Evolutionary conservation across 208 protist species (phyloP), one percentile per base, ranked within the genome.

Genomic region (Herpetomonas tarakana): DNA sequence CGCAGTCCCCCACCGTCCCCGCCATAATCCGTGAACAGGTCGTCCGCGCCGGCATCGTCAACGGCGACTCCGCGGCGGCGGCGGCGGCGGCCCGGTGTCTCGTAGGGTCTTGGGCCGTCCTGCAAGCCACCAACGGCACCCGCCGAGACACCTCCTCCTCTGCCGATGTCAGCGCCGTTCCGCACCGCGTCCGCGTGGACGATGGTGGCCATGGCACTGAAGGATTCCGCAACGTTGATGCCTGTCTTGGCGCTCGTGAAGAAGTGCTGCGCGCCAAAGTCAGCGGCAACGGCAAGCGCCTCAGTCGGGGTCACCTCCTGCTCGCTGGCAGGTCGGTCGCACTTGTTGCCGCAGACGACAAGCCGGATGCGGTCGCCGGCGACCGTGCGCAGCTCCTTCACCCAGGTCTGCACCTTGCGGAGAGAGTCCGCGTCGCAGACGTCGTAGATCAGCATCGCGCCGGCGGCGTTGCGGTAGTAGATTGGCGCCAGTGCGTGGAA

Each of bases 361-460:
- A 99, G 76, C 19, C 71, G 60, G 41, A 98, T 96, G 38, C 87
- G 81, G 47, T 89, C 82, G 3, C 96, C 96, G 14, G 94, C 75
- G 53, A 98, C 90, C 2, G 80, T 86, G 30, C 86, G 82, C 27
- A 98, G 80, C 74, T 98, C 97, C 57, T 94, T 93, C 27, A 98
- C 91, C 97, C 97, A 98, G 38, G 79, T 91, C n/a, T 96, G 93
- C 49, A 97, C 94, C 65, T 87, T 93, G 3, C 81, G 70, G 49
- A 97, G 95, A 7, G 92, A 95, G 62, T 97, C 86, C 19, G 75
- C 78, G 65, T 98, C 97, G 39, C 93, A 98, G 45, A 98, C 81
- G 68, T 99, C 97, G 65, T 98, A 99, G 14, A 98, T 96, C 0
- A 98, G 78, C 24, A 98, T 58, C 21, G 96, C 97, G 14, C 83